phyloP scores from a whole-genome alignment of 257 asterid species.

The Rubia yunnanensis region DNA sequence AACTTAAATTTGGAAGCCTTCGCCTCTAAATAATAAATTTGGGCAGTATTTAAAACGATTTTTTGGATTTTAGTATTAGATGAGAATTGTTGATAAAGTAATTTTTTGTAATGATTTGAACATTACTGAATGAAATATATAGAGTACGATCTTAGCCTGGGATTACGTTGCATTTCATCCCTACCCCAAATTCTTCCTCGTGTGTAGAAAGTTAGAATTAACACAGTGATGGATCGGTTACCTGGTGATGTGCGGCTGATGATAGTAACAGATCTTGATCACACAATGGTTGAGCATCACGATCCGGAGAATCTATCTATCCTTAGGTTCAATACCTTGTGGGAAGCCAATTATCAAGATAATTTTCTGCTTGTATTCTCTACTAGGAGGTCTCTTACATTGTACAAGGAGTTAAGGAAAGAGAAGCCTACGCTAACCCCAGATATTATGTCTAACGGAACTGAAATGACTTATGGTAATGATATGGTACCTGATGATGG shows the following conservation, averaged over 20 bases:
- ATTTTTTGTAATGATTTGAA: too few species aligned
- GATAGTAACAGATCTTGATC: slow-evolving; percentile 97
- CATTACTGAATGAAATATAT: too few species aligned
- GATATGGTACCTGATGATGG: slow-evolving; percentile 91
- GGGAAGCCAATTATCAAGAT: slow-evolving; percentile 85
- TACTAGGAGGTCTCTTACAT: slow-evolving; percentile 91
- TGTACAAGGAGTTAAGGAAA: slow-evolving; percentile 85
- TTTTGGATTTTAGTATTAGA: too few species aligned
- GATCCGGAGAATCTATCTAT: slow-evolving; percentile 69
- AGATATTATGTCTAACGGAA: slow-evolving; percentile 92
- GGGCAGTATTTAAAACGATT: too few species aligned
- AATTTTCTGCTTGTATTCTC: slow-evolving; percentile 90
- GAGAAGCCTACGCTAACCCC: slow-evolving; percentile 98
- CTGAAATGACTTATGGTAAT: slow-evolving; percentile 95
- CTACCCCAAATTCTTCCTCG: too few species aligned
- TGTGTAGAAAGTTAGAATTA: slow-evolving; percentile 20
- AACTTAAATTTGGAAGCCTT: too few species aligned
- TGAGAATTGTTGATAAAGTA: too few species aligned
- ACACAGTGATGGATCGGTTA: slow-evolving; percentile 57
- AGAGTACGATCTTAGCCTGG: too few species aligned
- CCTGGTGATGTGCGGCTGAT: slow-evolving; percentile 63
- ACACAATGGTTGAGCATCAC: slow-evolving; percentile 96
- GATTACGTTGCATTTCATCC: too few species aligned
- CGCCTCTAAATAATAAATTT: too few species aligned
- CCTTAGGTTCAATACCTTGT: slow-evolving; percentile 90